Evolutionary conservation across 2,329 filamentous ascomycete genomes (phyloP).

Genomic region (Aspergillus felis): DNA sequence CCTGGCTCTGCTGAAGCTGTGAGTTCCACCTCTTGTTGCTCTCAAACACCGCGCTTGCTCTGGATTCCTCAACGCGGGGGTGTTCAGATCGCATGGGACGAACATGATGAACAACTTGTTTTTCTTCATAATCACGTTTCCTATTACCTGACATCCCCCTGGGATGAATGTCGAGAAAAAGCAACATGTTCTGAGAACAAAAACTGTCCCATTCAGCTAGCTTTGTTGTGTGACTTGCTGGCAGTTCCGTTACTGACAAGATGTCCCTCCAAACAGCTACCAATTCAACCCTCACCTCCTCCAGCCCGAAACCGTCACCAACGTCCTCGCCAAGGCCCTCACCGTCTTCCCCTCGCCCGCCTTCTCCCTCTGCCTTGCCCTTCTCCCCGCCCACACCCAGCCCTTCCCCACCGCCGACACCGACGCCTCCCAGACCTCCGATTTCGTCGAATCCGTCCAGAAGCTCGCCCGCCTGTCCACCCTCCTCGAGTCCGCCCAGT

Average conservation of each 20-base stretch:
- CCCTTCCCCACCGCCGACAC: constrained; percentile 51
- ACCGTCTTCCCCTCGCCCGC: constrained; percentile 95
- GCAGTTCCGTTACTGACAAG: neutral
- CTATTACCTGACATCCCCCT: constrained; percentile 82
- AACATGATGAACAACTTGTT: constrained; percentile 67
- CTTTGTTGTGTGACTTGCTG: neutral
- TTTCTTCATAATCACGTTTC: constrained; percentile 70
- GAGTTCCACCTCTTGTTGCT: constrained; percentile 36
- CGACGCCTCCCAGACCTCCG: constrained; percentile 37
- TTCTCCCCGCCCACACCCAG: constrained; percentile 81
- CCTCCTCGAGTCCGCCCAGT: constrained; percentile 85
- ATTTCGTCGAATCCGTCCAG: constrained; percentile 79
- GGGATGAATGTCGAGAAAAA: constrained; percentile 62
- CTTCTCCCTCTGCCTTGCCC: constrained; percentile 89
- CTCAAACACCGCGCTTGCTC: neutral
- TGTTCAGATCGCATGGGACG: constrained; percentile 5
- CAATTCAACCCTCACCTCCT: constrained; percentile 99
- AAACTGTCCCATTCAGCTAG: neutral
- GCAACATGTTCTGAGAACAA: constrained; percentile 66
- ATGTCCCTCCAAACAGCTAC: constrained; percentile 61
- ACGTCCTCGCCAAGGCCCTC: constrained; percentile 96
- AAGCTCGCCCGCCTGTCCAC: constrained; percentile 82
- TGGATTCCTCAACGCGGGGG: constrained; percentile 2
- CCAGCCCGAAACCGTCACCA: constrained; percentile 96
- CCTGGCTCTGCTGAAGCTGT: constrained; percentile 94